Conservation (phyloP, 1,284 basidiomycete species). For the Boletus semigastroideus region DNA sequence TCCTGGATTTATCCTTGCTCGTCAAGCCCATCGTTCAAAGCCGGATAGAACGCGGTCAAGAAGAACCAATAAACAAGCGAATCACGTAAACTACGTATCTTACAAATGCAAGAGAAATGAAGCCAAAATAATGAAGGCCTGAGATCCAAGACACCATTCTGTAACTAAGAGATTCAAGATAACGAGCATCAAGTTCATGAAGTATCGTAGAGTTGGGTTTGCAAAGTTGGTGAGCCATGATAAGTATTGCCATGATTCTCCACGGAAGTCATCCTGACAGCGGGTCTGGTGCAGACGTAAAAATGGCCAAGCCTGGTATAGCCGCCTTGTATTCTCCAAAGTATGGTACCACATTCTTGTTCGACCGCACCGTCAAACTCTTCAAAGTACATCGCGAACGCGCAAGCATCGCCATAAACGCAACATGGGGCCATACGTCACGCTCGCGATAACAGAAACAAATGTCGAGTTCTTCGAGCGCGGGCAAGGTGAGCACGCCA, state of each 20-base stretch:
- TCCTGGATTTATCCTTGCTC: no score
- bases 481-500: conserved; percentile 21
- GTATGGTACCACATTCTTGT: conserved; percentile 17
- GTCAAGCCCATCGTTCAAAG: no score
- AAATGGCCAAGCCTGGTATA: conserved; percentile 25
- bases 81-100: no score
- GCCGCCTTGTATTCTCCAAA: conserved; percentile 22
- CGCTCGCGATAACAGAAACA: conserved; percentile 33
- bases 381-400: conserved; percentile 27
- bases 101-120: no score
- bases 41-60: no score
- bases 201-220: background rate
- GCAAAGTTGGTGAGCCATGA: no score
- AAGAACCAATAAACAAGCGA: no score
- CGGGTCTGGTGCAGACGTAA: conserved; percentile 8
- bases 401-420: conserved; percentile 24
- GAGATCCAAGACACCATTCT: no score
- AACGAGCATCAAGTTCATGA: background rate
- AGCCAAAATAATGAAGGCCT: no score
- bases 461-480: conserved; percentile 33
- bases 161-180: no score
- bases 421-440: conserved; percentile 28
- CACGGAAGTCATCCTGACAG: background rate
- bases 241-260: background rate
- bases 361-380: conserved; percentile 28